A percentile compares a stretch with the other conserved stretches of the same genome.
These are phyloP conservation scores for Lophium mytilinum DNA, from an alignment of 495 filamentous ascomycete genomes.

Conservation along the genomic window DNA sequence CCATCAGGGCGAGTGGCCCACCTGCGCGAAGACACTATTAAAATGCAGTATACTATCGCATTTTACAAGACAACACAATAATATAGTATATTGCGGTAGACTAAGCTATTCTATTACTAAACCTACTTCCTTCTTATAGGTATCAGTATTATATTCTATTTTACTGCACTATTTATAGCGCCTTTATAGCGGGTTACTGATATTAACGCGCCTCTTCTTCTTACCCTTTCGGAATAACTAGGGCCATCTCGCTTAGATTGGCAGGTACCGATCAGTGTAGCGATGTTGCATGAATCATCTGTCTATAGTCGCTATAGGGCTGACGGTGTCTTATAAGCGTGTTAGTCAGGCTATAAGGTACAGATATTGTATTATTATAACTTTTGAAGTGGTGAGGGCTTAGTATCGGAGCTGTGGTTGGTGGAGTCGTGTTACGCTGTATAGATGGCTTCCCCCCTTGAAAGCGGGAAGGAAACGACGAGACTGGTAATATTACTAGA, in stretches of 20 bases:
- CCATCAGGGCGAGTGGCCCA: no score
- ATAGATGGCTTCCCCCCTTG: background rate
- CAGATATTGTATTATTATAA: background rate
- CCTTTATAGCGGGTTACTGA: no score
- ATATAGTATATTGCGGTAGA: no score
- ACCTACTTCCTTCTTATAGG: no score
- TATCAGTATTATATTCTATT: no score
- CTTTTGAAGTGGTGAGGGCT: background rate
- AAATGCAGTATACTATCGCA: no score
- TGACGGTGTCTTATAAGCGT: slow-evolving; percentile 5
- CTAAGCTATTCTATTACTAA: no score
- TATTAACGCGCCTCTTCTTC: no score
- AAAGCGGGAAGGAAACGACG: background rate
- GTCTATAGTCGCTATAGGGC: background rate
- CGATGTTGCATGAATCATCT: slow-evolving; percentile 9
- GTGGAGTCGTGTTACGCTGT: background rate
- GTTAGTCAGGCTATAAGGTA: background rate
- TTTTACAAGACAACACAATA: no score
- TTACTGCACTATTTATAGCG: no score
- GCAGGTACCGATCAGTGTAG: slow-evolving; percentile 6
- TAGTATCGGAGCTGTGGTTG: slow-evolving; percentile 2
- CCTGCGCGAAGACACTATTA: no score
- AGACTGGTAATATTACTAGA: background rate
- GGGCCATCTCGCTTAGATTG: background rate
- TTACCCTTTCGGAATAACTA: background rate